phyloP scores from a whole-genome alignment of 768 basidiomycete species.

The Phaffia australis region DNA sequence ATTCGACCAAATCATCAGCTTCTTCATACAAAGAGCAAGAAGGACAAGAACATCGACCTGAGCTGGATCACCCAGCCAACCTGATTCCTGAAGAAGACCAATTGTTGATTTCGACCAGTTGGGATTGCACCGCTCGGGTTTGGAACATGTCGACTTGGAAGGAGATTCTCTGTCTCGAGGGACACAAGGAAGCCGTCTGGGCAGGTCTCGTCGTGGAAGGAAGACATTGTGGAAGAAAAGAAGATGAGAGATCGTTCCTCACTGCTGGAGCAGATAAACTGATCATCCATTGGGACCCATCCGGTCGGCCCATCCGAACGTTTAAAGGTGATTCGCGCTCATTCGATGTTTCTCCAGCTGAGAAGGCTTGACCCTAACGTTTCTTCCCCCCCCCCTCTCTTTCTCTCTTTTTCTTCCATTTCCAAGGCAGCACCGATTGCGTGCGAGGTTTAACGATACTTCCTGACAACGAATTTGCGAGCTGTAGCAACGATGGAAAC shows the following conservation, averaged over 20 bases:
- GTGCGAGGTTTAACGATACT: constrained; percentile 23
- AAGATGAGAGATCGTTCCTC: constrained; percentile 28
- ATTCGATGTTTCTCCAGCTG: not conserved
- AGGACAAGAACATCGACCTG: not conserved
- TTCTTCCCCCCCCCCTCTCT: not conserved
- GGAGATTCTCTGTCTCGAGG: constrained; percentile 28
- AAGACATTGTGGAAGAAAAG: constrained; percentile 11
- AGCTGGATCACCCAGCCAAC: not conserved
- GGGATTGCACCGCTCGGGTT: constrained; percentile 36
- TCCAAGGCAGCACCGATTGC: constrained; percentile 31
- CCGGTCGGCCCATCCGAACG: constrained; percentile 16
- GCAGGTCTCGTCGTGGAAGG: constrained; percentile 32
- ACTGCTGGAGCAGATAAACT: constrained; percentile 29
- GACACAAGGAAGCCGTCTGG: constrained; percentile 36
- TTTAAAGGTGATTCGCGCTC: constrained; percentile 18
- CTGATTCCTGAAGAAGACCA: constrained; percentile 5
- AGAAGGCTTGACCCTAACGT: constrained; percentile 18
- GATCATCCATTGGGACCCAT: constrained; percentile 18
- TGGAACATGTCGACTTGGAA: constrained; percentile 27
- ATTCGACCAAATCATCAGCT: not conserved
- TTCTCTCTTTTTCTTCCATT: not conserved
- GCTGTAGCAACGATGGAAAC: constrained; percentile 34
- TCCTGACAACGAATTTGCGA: constrained; percentile 31
- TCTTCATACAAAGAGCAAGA: too few species aligned
- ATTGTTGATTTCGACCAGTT: constrained; percentile 35